Percentiles rank a stretch among this genome's conserved stretches.
phyloP scores from a whole-genome alignment of 441 rosid genomes.

The Pelargonium australe region DNA sequence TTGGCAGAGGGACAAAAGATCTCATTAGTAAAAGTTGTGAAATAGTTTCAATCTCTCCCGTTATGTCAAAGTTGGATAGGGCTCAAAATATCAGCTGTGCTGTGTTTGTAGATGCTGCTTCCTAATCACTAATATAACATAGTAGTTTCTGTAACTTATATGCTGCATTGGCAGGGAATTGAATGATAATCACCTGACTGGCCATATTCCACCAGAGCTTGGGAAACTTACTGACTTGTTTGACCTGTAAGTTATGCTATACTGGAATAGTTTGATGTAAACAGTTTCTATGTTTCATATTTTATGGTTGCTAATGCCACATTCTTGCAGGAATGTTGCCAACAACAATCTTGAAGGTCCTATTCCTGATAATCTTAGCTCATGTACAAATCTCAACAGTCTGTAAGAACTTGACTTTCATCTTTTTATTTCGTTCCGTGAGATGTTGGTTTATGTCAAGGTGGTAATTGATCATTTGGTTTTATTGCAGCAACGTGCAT shows the following conservation, averaged over 20 bases:
- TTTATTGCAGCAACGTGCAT: constrained; percentile 56
- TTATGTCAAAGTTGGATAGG: neutral
- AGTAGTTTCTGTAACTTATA: neutral
- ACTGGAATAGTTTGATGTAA: neutral
- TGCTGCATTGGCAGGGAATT: constrained; percentile 48
- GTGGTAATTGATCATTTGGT: neutral
- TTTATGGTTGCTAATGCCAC: neutral
- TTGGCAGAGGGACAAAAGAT: too few species aligned
- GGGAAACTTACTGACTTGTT: constrained; percentile 85
- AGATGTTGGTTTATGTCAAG: neutral
- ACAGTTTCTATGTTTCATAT: neutral
- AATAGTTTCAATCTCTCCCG: neutral
- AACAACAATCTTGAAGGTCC: constrained; percentile 75
- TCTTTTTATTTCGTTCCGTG: neutral
- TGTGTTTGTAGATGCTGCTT: neutral
- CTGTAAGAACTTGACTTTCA: constrained; percentile 40
- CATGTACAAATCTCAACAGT: constrained; percentile 74
- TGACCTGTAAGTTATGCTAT: constrained; percentile 56
- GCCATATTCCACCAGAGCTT: constrained; percentile 93
- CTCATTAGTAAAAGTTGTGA: neutral
- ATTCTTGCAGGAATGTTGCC: constrained; percentile 68
- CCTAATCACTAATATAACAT: neutral
- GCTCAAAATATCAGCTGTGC: neutral
- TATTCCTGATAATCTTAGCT: constrained; percentile 69
- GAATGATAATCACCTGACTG: constrained; percentile 63